Conservation (phyloP, 140 eudicot genomes). For the Anethum foeniculum region DNA sequence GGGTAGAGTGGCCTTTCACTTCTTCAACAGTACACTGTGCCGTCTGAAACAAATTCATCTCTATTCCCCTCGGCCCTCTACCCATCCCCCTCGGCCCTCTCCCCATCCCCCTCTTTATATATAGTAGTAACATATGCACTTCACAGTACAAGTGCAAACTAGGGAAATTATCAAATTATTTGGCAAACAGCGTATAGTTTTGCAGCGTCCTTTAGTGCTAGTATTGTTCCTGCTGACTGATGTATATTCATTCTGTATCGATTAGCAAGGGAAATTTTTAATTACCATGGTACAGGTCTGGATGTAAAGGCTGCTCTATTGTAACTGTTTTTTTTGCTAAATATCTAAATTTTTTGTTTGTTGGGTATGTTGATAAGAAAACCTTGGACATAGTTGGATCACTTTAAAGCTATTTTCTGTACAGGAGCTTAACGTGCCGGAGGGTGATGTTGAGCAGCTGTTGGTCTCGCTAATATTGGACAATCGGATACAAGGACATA, state of each 20-base stretch:
- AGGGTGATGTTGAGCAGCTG: constrained; percentile 78
- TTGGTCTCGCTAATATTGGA: constrained; percentile 90
- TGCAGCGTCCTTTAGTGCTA: not conserved
- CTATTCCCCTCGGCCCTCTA: not conserved
- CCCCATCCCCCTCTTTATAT: not conserved
- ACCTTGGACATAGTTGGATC: not conserved
- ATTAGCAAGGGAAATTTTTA: not conserved
- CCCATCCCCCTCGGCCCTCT: not conserved
- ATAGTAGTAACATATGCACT: not conserved
- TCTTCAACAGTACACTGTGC: not conserved
- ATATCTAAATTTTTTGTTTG: not conserved
- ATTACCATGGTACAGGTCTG: not conserved
- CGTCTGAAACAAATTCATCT: not conserved
- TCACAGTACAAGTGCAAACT: not conserved
- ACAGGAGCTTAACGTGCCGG: constrained; percentile 95
- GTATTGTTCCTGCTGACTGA: not conserved
- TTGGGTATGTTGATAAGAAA: not conserved
- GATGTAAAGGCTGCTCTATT: not conserved
- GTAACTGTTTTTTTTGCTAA: not conserved
- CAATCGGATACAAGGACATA: constrained; percentile 86
- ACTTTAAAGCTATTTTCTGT: not conserved
- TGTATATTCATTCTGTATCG: too few relatives aligned
- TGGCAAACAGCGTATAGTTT: not conserved
- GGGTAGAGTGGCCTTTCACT: not conserved
- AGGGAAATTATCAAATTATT: not conserved